phyloP scores from a whole-genome alignment of 441 rosid species.

The Pelargonium australe region DNA sequence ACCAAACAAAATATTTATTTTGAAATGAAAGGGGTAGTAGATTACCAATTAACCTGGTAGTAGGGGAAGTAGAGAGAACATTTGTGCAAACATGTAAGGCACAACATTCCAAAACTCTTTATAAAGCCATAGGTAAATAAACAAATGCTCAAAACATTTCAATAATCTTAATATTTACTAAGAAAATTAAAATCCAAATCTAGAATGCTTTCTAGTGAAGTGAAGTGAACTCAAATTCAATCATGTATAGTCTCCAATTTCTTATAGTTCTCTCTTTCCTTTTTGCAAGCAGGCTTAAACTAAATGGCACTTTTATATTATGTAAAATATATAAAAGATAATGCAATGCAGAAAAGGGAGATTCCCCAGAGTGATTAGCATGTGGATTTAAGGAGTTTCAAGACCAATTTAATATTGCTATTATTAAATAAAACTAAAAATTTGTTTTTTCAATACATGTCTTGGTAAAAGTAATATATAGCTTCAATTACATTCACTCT shows the following conservation, averaged over 20 bases:
- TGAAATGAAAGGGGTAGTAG: too few species aligned
- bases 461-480: conserved; percentile 10
- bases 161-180: too few species aligned
- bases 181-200: too few species aligned
- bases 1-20: too few species aligned
- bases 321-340: conserved; percentile 6
- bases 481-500: not conserved
- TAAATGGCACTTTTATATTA: not conserved
- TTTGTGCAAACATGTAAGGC: too few species aligned
- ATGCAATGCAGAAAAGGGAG: not conserved
- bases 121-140: too few species aligned
- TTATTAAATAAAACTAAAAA: conserved; percentile 6
- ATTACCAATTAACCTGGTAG: too few species aligned
- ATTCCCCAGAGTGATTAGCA: conserved; percentile 15
- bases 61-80: too few species aligned
- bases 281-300: not conserved
- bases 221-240: not conserved
- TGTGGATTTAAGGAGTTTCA: conserved; percentile 20
- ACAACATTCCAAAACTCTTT: too few species aligned
- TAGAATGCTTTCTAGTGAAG: not conserved
- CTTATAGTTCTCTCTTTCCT: too few species aligned
- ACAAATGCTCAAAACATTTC: too few species aligned
- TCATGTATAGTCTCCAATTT: not conserved
- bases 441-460: conserved; percentile 12
- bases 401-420: not conserved